Percentiles rank a stretch among this genome's conserved stretches.
Evolutionary conservation across 139 green algal genomes (phyloP).

Genomic region (Haematococcus sp.): DNA sequence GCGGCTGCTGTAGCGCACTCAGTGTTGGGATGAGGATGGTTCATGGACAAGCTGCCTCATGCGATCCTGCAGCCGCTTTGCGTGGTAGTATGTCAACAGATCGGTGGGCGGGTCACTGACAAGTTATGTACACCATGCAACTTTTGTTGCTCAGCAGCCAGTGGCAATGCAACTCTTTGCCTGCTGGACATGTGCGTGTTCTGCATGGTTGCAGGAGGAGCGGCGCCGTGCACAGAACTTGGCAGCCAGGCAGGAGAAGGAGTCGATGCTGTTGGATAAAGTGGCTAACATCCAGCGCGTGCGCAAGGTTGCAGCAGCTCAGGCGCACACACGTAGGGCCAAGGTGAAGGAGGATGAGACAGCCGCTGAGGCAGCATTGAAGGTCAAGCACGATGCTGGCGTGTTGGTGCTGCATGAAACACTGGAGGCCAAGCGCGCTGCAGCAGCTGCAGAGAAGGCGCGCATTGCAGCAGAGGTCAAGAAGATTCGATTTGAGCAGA

Average conservation of each 20-base stretch:
- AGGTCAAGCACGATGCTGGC: conserved; percentile 27
- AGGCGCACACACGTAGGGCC: conserved; percentile 7
- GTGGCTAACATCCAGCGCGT: conserved; percentile 57
- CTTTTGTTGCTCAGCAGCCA: not conserved
- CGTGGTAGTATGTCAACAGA: not conserved
- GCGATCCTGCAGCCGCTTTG: no score
- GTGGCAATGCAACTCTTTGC: not conserved
- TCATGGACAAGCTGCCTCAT: no score
- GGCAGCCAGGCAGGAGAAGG: conserved; percentile 37
- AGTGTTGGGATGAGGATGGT: no score
- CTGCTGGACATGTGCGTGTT: not conserved
- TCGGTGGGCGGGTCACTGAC: no score
- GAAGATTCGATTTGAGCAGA: conserved; percentile 53
- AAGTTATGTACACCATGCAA: no score
- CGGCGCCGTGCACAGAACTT: conserved; percentile 45
- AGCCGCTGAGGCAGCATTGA: conserved; percentile 4
- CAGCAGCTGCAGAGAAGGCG: conserved; percentile 39
- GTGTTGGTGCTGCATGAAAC: conserved; percentile 45
- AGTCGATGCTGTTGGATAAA: conserved; percentile 47
- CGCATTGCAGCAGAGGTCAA: conserved; percentile 51
- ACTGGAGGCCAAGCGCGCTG: conserved; percentile 45
- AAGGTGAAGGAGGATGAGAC: conserved; percentile 1
- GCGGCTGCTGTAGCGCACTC: not conserved
- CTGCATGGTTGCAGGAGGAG: conserved; percentile 51
- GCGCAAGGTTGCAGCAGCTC: conserved; percentile 36